phyloP scores from a whole-genome alignment of 1,284 basidiomycete species.

The Melampsora americana region DNA sequence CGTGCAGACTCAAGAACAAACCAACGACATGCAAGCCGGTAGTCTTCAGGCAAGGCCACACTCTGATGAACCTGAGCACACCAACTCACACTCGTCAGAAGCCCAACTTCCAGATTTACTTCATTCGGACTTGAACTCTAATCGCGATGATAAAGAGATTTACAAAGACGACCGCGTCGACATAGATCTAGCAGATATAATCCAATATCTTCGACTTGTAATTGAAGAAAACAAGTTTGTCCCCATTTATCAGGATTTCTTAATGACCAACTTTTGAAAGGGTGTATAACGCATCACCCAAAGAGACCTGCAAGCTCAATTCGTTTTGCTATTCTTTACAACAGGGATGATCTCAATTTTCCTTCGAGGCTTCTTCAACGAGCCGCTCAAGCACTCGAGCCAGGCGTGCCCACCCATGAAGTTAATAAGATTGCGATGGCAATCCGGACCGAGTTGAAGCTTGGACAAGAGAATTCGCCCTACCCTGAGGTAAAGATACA shows the following conservation, averaged over 20 bases:
- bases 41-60: no score
- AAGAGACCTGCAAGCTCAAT: no score
- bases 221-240: conserved; percentile 23
- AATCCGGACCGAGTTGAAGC: conserved; percentile 22
- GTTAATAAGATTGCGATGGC: conserved; percentile 9
- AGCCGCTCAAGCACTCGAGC: conserved; percentile 26
- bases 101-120: no score
- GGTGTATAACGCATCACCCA: no score
- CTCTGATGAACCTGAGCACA: no score
- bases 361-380: conserved; percentile 11
- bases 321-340: neutral
- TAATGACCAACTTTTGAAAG: no score
- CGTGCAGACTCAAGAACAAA: no score
- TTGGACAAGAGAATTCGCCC: conserved; percentile 63
- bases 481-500: conserved; percentile 68
- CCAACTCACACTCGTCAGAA: no score
- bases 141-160: neutral
- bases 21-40: no score
- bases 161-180: conserved; percentile 10
- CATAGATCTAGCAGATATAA: conserved; percentile 17
- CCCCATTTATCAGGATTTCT: neutral
- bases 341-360: conserved; percentile 37
- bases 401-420: conserved; percentile 16
- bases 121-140: no score
- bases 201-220: conserved; percentile 19